A percentile compares a stretch with the other conserved stretches of the same genome.
Evolutionary conservation across 306 rosid species (phyloP).

Genomic region (Fagus sylvatica): DNA sequence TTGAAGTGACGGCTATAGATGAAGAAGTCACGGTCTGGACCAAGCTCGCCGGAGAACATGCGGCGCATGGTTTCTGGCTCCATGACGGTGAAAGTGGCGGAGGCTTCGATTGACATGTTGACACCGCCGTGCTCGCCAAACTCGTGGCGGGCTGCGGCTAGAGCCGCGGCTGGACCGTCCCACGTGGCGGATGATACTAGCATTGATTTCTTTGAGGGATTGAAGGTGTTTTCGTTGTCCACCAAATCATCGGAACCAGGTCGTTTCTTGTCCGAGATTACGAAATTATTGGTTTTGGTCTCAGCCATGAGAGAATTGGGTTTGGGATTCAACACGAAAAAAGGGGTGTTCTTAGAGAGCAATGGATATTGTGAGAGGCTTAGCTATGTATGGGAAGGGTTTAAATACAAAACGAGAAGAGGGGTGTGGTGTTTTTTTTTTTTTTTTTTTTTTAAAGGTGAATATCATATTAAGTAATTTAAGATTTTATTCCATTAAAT

Average conservation of each 20-base stretch:
- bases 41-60: conserved; percentile 87
- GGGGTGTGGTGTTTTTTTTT: background rate
- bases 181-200: background rate
- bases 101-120: conserved; percentile 99
- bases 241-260: conserved; percentile 26
- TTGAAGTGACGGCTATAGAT: conserved; percentile 98
- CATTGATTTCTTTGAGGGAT: conserved; percentile 45
- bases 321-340: background rate
- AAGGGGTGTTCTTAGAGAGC: too few species aligned
- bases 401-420: too few species aligned
- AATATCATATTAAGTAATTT: too few species aligned
- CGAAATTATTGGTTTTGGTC: conserved; percentile 14
- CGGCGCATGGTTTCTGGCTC: conserved; percentile 91
- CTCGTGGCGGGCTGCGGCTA: conserved; percentile 80
- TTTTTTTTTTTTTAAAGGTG: too few species aligned
- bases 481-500: too few species aligned
- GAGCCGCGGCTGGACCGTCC: conserved; percentile 69
- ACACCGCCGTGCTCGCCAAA: conserved; percentile 99
- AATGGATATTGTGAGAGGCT: too few species aligned
- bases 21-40: conserved; percentile 84
- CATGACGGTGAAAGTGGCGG: conserved; percentile 97
- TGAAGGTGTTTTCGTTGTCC: conserved; percentile 8
- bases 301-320: conserved; percentile 42
- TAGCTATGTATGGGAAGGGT: too few species aligned
- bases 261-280: conserved; percentile 43